A percentile compares a stretch with the other conserved stretches of the same genome.
Evolutionary conservation across 345 rosid species (phyloP).

Genomic region (Gossypium bickii): DNA sequence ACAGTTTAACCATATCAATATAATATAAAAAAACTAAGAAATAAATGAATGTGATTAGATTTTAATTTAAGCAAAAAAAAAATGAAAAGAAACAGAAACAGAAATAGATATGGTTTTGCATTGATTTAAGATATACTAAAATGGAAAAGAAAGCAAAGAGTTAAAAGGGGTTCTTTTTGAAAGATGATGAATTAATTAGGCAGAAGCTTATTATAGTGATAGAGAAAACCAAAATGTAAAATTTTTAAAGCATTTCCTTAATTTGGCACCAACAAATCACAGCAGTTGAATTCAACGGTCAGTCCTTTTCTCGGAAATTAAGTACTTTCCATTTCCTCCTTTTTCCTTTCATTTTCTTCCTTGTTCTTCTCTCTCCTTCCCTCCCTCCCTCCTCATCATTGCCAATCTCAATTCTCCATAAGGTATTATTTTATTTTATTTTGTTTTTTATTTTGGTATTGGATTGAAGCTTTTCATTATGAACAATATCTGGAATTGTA

Average conservation of each 20-base stretch:
- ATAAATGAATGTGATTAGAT: too few species aligned
- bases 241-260: not conserved
- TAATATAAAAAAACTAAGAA: too few species aligned
- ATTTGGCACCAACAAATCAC: conserved; percentile 6
- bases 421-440: not conserved
- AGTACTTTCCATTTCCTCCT: not conserved
- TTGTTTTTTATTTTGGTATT: not conserved
- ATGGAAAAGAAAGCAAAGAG: too few species aligned
- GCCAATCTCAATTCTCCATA: not conserved
- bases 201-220: conserved; percentile 4
- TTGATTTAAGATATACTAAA: too few species aligned
- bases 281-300: conserved; percentile 17
- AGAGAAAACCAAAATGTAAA: not conserved
- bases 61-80: too few species aligned
- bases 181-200: not conserved
- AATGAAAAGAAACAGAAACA: too few species aligned
- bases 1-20: too few species aligned
- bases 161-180: not conserved
- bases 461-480: not conserved
- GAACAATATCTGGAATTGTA: conserved; percentile 4
- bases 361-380: not conserved
- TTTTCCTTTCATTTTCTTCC: not conserved
- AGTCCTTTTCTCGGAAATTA: conserved; percentile 1
- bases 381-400: not conserved
- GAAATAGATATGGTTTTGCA: too few species aligned